Evolutionary conservation across 306 rosid genomes (phyloP).

Genomic region (Datisca glomerata): DNA sequence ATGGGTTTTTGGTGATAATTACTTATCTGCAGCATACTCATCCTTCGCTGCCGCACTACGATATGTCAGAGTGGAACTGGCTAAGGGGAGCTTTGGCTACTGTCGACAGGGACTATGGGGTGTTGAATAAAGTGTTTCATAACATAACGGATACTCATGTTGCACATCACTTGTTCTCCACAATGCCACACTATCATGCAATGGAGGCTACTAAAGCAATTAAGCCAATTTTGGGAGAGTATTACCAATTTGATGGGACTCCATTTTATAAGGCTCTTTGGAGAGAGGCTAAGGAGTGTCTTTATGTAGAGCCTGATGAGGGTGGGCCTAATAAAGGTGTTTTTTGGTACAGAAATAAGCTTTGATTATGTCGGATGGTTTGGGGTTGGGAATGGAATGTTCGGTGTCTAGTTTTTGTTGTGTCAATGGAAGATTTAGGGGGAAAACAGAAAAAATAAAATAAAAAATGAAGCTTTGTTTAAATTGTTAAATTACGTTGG

Average conservation of each 20-base stretch:
- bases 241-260: constrained; percentile 48
- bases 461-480: too few species aligned
- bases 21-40: constrained; percentile 81
- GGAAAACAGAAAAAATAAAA: too few species aligned
- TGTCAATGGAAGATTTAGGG: too few species aligned
- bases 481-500: too few species aligned
- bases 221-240: constrained; percentile 34
- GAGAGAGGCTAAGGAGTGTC: constrained; percentile 76
- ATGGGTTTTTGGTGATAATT: constrained; percentile 52
- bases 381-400: too few species aligned
- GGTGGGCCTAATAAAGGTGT: constrained; percentile 31
- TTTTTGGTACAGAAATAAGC: constrained; percentile 47
- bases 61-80: constrained; percentile 76
- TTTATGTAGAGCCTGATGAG: constrained; percentile 53
- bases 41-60: constrained; percentile 58
- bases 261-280: constrained; percentile 63
- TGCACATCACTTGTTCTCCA: constrained; percentile 58
- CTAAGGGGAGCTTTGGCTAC: constrained; percentile 69
- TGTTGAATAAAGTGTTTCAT: constrained; percentile 58
- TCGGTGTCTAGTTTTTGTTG: too few species aligned
- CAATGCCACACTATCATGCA: constrained; percentile 79
- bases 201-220: constrained; percentile 65
- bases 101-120: constrained; percentile 56
- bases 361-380: too few species aligned
- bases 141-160: constrained; percentile 64